These are phyloP conservation scores for Ganoderma resinaceum DNA, from an alignment of 1,284 basidiomycete species.

Conservation along the genomic window DNA sequence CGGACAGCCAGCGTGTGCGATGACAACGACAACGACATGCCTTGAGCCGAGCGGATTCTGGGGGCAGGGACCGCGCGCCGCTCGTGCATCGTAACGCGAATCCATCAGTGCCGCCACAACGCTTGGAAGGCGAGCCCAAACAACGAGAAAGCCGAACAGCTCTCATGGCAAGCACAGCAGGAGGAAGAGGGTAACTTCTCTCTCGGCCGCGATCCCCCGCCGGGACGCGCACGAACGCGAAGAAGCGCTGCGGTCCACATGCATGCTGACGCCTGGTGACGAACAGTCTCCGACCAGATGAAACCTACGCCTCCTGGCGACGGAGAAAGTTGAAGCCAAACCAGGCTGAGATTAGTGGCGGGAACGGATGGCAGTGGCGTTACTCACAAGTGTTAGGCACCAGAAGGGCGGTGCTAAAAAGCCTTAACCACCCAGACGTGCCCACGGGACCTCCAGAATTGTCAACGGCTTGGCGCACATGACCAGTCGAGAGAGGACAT, in stretches of 20 bases:
- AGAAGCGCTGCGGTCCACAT: neutral
- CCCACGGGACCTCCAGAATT: neutral
- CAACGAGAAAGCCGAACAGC: neutral
- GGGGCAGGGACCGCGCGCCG: too few relatives aligned
- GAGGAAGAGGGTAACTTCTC: neutral
- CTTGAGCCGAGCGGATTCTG: neutral
- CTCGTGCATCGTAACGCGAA: neutral
- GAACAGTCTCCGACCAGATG: neutral
- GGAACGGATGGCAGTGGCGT: neutral
- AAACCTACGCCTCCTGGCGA: neutral
- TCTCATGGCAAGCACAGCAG: neutral
- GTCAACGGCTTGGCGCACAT: neutral
- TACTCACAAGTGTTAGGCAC: neutral
- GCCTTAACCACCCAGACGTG: neutral
- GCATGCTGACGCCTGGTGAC: neutral
- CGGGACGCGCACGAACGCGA: neutral
- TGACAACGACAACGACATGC: too few relatives aligned
- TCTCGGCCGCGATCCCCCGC: neutral
- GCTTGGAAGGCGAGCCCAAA: neutral
- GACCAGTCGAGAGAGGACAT: neutral
- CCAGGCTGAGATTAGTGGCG: neutral
- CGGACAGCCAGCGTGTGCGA: neutral
- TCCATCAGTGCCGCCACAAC: neutral
- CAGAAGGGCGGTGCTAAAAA: neutral
- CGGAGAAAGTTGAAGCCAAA: neutral